Base-by-base conservation (phyloP, 495 filamentous ascomycete species). In the Hypoxylon rickii region DNA sequence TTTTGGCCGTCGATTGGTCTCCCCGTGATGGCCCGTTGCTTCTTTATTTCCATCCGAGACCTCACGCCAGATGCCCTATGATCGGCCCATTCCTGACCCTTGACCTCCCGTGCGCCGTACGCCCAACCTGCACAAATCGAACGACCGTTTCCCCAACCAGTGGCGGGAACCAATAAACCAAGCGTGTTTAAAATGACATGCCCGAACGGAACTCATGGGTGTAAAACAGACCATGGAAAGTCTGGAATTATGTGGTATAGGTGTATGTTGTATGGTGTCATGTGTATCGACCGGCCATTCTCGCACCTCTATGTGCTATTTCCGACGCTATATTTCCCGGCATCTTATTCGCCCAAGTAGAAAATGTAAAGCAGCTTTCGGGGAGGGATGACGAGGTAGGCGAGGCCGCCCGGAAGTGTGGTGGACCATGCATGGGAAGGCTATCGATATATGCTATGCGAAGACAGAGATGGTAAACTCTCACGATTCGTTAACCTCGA, bases 221-320 rank as follows among this genome's bases (percentile, higher is more conserved):
- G 52, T 43, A 43, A 16, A 54, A 41, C 17, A 58, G 44, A 58
- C 49, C 54, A 54, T 58, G 53, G 54, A 49, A 41, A 63, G 41
- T 12, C 29, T 47, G 38, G 33, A 49, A 63, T 63, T 63, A 63
- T 63, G 60, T 63, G 19, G 43, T 43, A 55, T 29, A 10, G 32
- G 42, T 45, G 45, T 55, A 61, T 62, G 51, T 55, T 43, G 44
- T 51, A 42, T 41, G 34, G 37, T 21, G 37, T 53, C 47, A 32
- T 53, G 22, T 53, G 29, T 36, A 53, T 18, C 32, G 36, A 43
- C 44, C 37, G 0, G 37, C 51, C 37, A 37, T 34, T 22, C 21
- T 40, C 17, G 20, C 11, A 41, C 45, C 39, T 62, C 48, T 41
- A 42, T 43, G 46, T 48, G 45, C 45, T 51, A 55, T 55, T 62